phyloP scores from a whole-genome alignment of 164 flowering plant species.

The Vitis amurensis region DNA sequence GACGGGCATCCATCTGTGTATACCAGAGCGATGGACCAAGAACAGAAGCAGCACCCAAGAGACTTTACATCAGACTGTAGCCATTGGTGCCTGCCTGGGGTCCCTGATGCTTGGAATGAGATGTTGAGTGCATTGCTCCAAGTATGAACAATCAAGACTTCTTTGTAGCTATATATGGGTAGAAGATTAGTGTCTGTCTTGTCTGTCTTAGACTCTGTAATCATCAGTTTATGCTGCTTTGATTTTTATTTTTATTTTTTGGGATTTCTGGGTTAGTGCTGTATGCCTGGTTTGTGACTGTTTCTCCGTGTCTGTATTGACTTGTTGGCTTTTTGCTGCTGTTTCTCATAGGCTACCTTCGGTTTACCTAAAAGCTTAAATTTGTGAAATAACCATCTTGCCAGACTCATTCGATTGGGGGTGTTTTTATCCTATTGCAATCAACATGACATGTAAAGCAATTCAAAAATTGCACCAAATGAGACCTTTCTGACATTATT shows the following conservation, averaged over 20 bases:
- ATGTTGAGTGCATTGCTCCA: slow-evolving; percentile 36
- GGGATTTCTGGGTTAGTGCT: not conserved
- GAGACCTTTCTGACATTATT: no score
- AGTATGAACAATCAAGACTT: not conserved
- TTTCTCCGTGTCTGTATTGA: not conserved
- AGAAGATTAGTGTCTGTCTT: not conserved
- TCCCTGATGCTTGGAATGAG: slow-evolving; percentile 67
- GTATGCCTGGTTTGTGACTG: not conserved
- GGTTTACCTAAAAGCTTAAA: no score
- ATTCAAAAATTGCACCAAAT: no score
- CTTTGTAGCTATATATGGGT: no score
- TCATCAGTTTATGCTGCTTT: not conserved
- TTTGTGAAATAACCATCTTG: no score
- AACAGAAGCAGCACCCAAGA: slow-evolving; percentile 29
- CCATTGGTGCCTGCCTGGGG: slow-evolving; percentile 77
- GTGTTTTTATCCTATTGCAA: no score
- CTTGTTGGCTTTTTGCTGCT: not conserved
- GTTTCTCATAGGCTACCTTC: no score
- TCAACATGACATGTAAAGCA: no score
- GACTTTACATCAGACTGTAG: slow-evolving; percentile 50
- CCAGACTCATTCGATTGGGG: no score
- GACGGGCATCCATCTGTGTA: slow-evolving; percentile 91
- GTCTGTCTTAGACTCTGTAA: slow-evolving; percentile 3
- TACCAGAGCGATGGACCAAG: slow-evolving; percentile 27
- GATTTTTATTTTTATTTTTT: no score